Evolutionary conservation across 2,329 filamentous ascomycete genomes (phyloP).

Genomic region (Daldinia eschscholtzii): DNA sequence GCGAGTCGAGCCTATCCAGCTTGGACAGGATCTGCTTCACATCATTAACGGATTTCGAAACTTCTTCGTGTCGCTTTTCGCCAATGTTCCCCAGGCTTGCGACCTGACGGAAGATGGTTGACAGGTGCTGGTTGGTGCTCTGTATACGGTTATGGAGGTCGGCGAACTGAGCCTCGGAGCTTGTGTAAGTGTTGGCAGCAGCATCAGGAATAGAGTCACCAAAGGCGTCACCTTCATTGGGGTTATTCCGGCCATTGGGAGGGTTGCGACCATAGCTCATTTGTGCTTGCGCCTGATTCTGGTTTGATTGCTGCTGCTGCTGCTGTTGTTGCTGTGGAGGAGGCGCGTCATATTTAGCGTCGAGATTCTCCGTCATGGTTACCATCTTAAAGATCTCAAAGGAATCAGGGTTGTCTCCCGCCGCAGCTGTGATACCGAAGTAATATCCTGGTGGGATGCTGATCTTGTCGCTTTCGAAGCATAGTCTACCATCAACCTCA

Average conservation of each 20-base stretch:
- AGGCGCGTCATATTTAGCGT: slow-evolving; percentile 52
- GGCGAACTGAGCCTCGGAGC: slow-evolving; percentile 75
- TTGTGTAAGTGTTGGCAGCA: slow-evolving; percentile 61
- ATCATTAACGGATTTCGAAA: slow-evolving; percentile 62
- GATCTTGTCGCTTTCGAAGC: slow-evolving; percentile 87
- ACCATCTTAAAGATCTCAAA: slow-evolving; percentile 93
- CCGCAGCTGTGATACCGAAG: slow-evolving; percentile 89
- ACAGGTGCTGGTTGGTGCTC: slow-evolving; percentile 76
- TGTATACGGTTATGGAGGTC: slow-evolving; percentile 90
- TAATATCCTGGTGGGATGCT: slow-evolving; percentile 82
- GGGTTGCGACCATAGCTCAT: slow-evolving; percentile 46
- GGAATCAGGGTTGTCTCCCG: slow-evolving; percentile 91
- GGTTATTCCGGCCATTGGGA: slow-evolving; percentile 36
- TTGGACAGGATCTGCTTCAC: slow-evolving; percentile 60
- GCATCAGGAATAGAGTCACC: slow-evolving; percentile 62
- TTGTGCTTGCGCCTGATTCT: slow-evolving; percentile 47
- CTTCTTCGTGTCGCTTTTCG: slow-evolving; percentile 69
- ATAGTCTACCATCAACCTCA: slow-evolving; percentile 80
- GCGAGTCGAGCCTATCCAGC: slow-evolving; percentile 59
- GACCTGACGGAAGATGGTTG: slow-evolving; percentile 70
- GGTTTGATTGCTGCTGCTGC: slow-evolving; percentile 50
- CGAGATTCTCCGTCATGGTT: slow-evolving; percentile 69
- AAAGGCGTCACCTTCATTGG: slow-evolving; percentile 51
- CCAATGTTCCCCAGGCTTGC: slow-evolving; percentile 63
- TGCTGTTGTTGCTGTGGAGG: slow-evolving; percentile 51